phyloP scores from a whole-genome alignment of 2,329 filamentous ascomycete genomes.

The Trichoderma koningii region DNA sequence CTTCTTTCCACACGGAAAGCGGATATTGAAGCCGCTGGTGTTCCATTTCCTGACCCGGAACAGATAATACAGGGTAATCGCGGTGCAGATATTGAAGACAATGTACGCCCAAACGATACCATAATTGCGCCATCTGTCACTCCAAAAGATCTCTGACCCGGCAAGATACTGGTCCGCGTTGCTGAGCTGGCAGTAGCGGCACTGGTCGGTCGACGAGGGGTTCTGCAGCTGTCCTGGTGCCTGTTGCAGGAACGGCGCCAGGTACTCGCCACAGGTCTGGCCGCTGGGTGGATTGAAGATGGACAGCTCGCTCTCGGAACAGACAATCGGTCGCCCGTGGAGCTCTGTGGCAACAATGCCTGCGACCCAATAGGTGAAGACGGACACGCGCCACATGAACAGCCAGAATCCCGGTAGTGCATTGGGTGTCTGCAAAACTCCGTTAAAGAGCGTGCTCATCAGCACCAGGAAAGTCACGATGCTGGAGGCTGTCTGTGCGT shows the following conservation, averaged over 20 bases:
- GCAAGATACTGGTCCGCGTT: slow-evolving; percentile 63
- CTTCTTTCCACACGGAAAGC: slow-evolving; percentile 28
- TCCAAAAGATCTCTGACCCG: slow-evolving; percentile 50
- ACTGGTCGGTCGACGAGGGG: slow-evolving; percentile 55
- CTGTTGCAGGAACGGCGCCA: slow-evolving; percentile 54
- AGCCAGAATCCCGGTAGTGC: slow-evolving; percentile 72
- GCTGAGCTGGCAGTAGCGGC: slow-evolving; percentile 66
- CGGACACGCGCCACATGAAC: slow-evolving; percentile 68
- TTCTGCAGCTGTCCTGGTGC: slow-evolving; percentile 64
- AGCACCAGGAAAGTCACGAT: slow-evolving; percentile 62
- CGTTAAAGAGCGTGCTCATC: slow-evolving; percentile 62
- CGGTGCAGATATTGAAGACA: slow-evolving; percentile 61
- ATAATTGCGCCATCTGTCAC: slow-evolving; percentile 67
- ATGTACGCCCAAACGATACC: slow-evolving; percentile 70
- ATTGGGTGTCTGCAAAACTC: slow-evolving; percentile 61
- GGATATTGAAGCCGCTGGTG: slow-evolving; percentile 7
- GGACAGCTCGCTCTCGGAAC: slow-evolving; percentile 59
- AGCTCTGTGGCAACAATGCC: slow-evolving; percentile 69
- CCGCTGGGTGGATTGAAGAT: slow-evolving; percentile 65
- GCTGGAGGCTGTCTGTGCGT: slow-evolving; percentile 67
- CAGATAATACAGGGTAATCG: slow-evolving; percentile 63
- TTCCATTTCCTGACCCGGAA: slow-evolving; percentile 54
- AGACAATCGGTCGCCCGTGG: slow-evolving; percentile 54
- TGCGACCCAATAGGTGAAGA: slow-evolving; percentile 68
- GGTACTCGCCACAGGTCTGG: slow-evolving; percentile 65